phyloP scores from a whole-genome alignment of 1,284 basidiomycete genomes.

The Kwoniella shivajii region DNA sequence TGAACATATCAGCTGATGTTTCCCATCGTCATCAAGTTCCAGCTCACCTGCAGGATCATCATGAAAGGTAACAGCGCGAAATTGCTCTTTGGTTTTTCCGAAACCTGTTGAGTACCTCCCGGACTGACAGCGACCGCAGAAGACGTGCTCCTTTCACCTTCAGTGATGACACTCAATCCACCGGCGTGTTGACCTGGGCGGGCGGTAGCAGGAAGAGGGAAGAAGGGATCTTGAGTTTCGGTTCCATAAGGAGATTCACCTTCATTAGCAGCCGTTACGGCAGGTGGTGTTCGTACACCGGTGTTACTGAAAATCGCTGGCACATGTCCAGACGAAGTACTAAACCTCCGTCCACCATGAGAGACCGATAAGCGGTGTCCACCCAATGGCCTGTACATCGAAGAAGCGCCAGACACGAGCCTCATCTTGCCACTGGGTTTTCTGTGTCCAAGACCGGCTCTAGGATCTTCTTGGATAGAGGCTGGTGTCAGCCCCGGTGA shows the following conservation, averaged over 20 bases:
- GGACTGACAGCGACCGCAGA: slow-evolving; percentile 7
- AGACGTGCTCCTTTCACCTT: slow-evolving; percentile 24
- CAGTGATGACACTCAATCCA: slow-evolving; percentile 49
- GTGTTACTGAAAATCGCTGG: slow-evolving; percentile 54
- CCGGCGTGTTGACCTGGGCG: slow-evolving; percentile 15
- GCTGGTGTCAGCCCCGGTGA: slow-evolving; percentile 25
- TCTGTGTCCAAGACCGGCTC: slow-evolving; percentile 1
- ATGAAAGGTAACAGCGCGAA: slow-evolving; percentile 47
- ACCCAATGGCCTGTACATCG: slow-evolving; percentile 15
- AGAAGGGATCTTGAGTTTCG: slow-evolving; percentile 39
- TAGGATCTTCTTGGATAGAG: slow-evolving; percentile 14
- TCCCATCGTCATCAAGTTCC: background rate
- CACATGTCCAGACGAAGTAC: slow-evolving; percentile 45
- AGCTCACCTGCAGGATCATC: slow-evolving; percentile 48
- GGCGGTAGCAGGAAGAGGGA: slow-evolving; percentile 23
- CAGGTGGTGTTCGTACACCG: slow-evolving; percentile 44
- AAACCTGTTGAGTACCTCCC: slow-evolving; percentile 2
- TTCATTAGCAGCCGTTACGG: slow-evolving; percentile 30
- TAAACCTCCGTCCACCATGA: slow-evolving; percentile 40
- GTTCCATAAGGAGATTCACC: slow-evolving; percentile 10
- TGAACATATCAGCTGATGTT: background rate
- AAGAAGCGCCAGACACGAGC: slow-evolving; percentile 16
- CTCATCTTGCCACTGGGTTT: slow-evolving; percentile 11
- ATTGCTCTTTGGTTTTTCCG: slow-evolving; percentile 38
- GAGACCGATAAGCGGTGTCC: slow-evolving; percentile 35